A percentile compares a stretch with the other conserved stretches of the same genome.
phyloP scores from a whole-genome alignment of 164 flowering plant genomes.

The Nelumbo lutea region DNA sequence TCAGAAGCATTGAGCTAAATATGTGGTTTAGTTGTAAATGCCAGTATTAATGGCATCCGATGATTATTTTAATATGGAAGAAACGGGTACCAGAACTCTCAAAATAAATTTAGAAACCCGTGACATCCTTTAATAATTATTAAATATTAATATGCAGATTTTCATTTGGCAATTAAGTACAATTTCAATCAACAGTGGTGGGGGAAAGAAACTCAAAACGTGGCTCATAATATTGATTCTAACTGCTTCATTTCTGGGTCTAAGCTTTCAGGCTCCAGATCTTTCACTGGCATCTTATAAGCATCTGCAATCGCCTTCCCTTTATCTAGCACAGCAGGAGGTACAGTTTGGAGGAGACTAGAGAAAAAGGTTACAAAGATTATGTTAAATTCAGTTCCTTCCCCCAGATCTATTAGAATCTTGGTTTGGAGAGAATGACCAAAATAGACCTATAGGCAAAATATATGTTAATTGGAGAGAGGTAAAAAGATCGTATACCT shows the following conservation, averaged over 20 bases:
- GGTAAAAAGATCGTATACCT: slow-evolving; percentile 33
- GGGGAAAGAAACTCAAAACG: not conserved
- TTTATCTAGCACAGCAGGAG: slow-evolving; percentile 57
- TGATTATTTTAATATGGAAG: no score
- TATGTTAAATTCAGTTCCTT: not conserved
- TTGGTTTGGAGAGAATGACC: no score
- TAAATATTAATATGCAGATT: not conserved
- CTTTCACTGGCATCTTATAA: slow-evolving; percentile 39
- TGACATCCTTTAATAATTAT: no score
- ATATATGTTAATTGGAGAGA: not conserved
- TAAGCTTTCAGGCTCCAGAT: slow-evolving; percentile 24
- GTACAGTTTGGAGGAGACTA: slow-evolving; percentile 85
- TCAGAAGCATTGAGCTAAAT: no score
- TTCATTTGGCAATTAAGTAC: not conserved
- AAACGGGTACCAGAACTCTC: no score
- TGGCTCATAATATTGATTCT: slow-evolving; percentile 46
- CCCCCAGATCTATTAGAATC: not conserved
- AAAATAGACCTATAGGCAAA: not conserved
- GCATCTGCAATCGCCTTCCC: slow-evolving; percentile 78
- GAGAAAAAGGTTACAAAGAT: not conserved
- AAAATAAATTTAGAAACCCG: no score
- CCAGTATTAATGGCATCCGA: no score
- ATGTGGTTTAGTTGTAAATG: no score
- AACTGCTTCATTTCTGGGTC: slow-evolving; percentile 70
- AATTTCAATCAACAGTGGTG: not conserved